Base-by-base conservation (phyloP, 2,329 filamentous ascomycete species). In the Aspergillus sp. region DNA sequence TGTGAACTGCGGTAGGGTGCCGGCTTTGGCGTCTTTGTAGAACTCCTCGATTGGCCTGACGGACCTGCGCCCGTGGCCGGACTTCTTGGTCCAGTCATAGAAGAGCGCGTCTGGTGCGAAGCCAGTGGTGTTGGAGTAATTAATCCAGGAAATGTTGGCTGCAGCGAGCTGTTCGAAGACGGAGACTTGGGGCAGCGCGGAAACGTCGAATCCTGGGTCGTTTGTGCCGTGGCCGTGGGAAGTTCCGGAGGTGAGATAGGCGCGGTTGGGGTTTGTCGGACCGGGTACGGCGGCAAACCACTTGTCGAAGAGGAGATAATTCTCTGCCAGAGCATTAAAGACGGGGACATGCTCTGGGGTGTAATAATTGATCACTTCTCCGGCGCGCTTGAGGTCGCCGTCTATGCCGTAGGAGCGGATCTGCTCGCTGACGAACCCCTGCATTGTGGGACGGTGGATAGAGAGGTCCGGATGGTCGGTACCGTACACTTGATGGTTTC, bases 1-100 rank as follows among this genome's bases (percentile, higher is more conserved):
- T 19, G 82, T 81, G 73, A 86, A 89, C 73, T 90, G 88, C 1
- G 90, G 90, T n/a, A 92, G 81, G 17, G 77, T 82, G 64, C 86
- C 77, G 58, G 74, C 76, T 57, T 82, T 77, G 7, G 92, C 79
- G 68, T 93, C 90, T 52, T 81, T 76, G 65, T 87, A 81, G 77
- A 93, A 93, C 17, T 71, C 55, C 45, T 63, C 60, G 8, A 50
- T 70, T 63, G 11, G 68, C 69, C 3, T 76, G 65, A 12, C 63
- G 63, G 53, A 71, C 66, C 62, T 73, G 70, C 50, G 68, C 69
- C 47, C 64, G 40, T 72, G 72, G 19, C 73, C 73, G 35, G 69
- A 71, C 4, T 64, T 63, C 68, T 65, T 76, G 72, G 21, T 74
- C 72, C 69, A 71, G 74, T 65, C 73, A 60, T 23, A 43, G 41